Base-by-base conservation (phyloP, 306 rosid species). In the Abrus pulchellus region DNA sequence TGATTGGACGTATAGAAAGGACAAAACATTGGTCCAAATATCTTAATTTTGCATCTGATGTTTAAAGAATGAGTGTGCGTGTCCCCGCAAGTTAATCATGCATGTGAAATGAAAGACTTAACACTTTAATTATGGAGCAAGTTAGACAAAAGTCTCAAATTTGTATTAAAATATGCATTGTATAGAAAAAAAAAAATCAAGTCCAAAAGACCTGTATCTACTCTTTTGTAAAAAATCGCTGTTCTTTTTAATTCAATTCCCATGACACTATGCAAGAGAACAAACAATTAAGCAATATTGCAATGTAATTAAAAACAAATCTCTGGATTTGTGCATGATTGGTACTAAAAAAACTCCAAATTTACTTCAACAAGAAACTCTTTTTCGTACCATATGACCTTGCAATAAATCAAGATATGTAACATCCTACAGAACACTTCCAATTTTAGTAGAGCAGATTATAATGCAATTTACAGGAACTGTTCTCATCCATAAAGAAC, bases 281-380 rank as follows among this genome's bases (percentile, higher is more conserved):
- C 41, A 45, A 28, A 63, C 5, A 63, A 63, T n/a, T 36, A 63
- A 45, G n/a, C 27, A 34, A 33, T 61, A 34, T 44, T 68, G 9
- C 10, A 28, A 44, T 67, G 74, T 68, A 12, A 4, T 69, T 32
- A 7, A 69, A 69, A 48, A 30, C 57, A 68, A 68, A 47, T 68
- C 57, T 33, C 57, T 10, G 36, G 11, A 68, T 67, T 67, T 30
- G 38, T 20, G 38, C 14, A 41, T 65, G 32, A 0, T 11, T 62
- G 5, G 28, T 62, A 45, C 68, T 33, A 62, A 40, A 62, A 6
- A 7, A 66, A 0, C 14, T 36, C 4, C 72, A 9, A 30, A 59
- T 9, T 3, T 30, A 9, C 41, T 9, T 30, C 28, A 4, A 54
- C 36, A 30, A 66, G 72, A 43, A 66, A 65, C 50, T 12, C 9